A percentile compares a stretch with the other conserved stretches of the same genome.
These are phyloP conservation scores for Trametes meyenii DNA, from an alignment of 768 basidiomycete species.

Conservation along the genomic window DNA sequence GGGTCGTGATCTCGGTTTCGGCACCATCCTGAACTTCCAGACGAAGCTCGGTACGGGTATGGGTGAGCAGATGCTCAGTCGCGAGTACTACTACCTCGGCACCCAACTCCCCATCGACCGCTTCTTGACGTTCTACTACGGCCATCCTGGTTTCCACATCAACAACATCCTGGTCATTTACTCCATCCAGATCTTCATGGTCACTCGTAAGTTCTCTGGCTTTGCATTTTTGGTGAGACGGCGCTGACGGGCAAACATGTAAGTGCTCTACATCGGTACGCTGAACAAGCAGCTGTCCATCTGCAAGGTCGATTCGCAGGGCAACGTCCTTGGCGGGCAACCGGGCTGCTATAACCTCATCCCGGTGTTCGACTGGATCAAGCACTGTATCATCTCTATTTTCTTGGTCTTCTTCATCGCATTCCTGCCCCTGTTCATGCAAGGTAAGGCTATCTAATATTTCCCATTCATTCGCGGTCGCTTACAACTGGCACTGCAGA, in stretches of 20 bases:
- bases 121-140: slow-evolving; percentile 99
- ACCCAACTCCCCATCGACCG: slow-evolving; percentile 98
- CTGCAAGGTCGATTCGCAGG: slow-evolving; percentile 81
- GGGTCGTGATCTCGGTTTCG: slow-evolving; percentile 98
- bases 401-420: slow-evolving; percentile 99
- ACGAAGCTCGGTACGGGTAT: slow-evolving; percentile 99
- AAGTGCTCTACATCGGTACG: slow-evolving; percentile 93
- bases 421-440: slow-evolving; percentile 93
- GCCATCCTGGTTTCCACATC: slow-evolving; percentile 99
- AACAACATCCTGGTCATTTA: slow-evolving; percentile 99
- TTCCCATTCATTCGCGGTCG: neutral
- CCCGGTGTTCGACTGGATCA: slow-evolving; percentile 98
- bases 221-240: neutral
- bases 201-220: slow-evolving; percentile 66
- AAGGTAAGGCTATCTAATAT: slow-evolving; percentile 58
- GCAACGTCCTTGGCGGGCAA: slow-evolving; percentile 82
- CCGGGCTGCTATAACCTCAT: slow-evolving; percentile 94
- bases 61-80: slow-evolving; percentile 99
- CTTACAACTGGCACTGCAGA: slow-evolving; percentile 49
- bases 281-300: slow-evolving; percentile 92
- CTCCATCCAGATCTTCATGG: slow-evolving; percentile 97
- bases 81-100: slow-evolving; percentile 98
- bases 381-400: slow-evolving; percentile 94
- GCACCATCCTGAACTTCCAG: slow-evolving; percentile 99
- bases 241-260: slow-evolving; percentile 10